Evolutionary conservation across 1,284 basidiomycete genomes (phyloP).

Genomic region (Moniliophthora roreri): DNA sequence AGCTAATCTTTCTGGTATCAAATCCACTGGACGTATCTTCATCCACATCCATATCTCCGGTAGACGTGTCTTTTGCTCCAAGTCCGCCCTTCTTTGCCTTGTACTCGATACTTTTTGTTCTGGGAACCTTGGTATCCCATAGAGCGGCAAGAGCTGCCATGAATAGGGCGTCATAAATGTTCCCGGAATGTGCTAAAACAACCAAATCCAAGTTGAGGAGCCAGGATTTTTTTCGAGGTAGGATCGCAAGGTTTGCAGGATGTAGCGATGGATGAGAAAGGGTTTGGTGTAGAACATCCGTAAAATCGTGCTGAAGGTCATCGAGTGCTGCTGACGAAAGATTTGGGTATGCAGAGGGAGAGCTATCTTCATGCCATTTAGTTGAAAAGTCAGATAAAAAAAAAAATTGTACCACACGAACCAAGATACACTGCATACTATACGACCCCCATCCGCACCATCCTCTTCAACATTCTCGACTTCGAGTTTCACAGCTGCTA

Average conservation of each 20-base stretch:
- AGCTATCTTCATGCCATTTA: constrained; percentile 51
- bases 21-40: constrained; percentile 50
- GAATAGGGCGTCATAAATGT: constrained; percentile 73
- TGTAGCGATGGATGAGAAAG: constrained; percentile 62
- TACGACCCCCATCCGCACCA: constrained; percentile 54
- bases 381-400: constrained; percentile 12
- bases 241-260: constrained; percentile 60
- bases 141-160: constrained; percentile 74
- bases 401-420: constrained; percentile 38
- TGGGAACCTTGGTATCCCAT: constrained; percentile 78
- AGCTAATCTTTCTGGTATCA: constrained; percentile 48
- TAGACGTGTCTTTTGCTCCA: constrained; percentile 16
- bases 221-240: constrained; percentile 69
- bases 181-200: constrained; percentile 70
- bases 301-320: constrained; percentile 70
- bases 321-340: constrained; percentile 62
- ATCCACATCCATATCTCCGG: constrained; percentile 55
- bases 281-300: constrained; percentile 54
- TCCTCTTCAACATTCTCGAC: constrained; percentile 55
- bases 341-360: constrained; percentile 74
- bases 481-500: constrained; percentile 74
- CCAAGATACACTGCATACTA: constrained; percentile 74
- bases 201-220: constrained; percentile 66
- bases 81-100: constrained; percentile 26
- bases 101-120: constrained; percentile 67